Evolutionary conservation across 306 rosid genomes (phyloP), one percentile per base, ranked within the genome.

Genomic region (Castanospermum australe): DNA sequence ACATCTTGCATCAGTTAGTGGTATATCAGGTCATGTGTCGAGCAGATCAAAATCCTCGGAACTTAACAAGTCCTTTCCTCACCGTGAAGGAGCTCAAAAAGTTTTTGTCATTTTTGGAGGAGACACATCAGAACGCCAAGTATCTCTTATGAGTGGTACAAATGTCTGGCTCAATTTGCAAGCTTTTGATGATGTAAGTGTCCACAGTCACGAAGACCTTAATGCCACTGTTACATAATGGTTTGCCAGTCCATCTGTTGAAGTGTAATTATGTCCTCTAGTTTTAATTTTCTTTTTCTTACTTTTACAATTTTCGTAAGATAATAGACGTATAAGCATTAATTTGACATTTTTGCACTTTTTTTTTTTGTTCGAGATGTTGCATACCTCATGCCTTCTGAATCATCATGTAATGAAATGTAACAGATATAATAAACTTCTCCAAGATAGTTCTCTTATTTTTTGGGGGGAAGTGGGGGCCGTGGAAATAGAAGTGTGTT

Each of bases 141-240:
- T 94, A 75, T 94, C 99, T 71, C 99, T 94, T 72, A 94, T 94
- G 97, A 92, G 99, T 39, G 99, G 97, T 78, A 94, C 97, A 88
- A 92, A 94, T 85, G 97, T 94, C 28, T 94, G 99, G 97, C 99
- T 94, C 81, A 94, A 94, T 79, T 86, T 94, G 93, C 97, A 86
- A 88, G 88, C 89, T 66, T 94, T 91, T 84, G 75, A 85, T 77
- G 99, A 94, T 79, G 99, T 94, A 88, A 91, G 98, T 83, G 54
- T 74, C 54, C 71, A 38, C 9, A 73, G 71, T 78, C 60, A 12
- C 42, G 38, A 67, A 59, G 68, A 32, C 42, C 65, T 63, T 76
- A 62, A 73, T 71, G n/a, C 38, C 68, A 77, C 13, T 67, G 48
- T 75, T 69, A 51, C 61, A 44, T 47, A 67, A 18, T 30, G 66